Base-by-base conservation (phyloP, 2,329 filamentous ascomycete genomes). In the Ceratocystis diversiconidia region DNA sequence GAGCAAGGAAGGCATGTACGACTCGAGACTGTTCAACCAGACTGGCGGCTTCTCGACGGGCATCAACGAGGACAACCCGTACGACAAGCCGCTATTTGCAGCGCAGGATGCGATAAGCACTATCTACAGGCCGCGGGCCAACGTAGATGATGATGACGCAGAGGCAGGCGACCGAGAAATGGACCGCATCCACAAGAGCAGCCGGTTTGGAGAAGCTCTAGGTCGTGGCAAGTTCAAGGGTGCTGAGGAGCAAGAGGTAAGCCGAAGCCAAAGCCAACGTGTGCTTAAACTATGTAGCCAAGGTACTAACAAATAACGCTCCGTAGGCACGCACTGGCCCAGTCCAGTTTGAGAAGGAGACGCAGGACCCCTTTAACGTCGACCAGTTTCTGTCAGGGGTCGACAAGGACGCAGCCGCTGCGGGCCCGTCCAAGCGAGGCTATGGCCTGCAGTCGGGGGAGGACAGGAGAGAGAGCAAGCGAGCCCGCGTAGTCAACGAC, bases 31-130 rank as follows among this genome's bases (percentile, higher is more conserved):
- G 36, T 99, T 99, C 77, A 96, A 97, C 76, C 90, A 95, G 76
- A 88, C 86, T 5, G 92, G 88, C 71, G 94, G 94, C 0, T 95
- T 99, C 73, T 87, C 91, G 70, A 83, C 86, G 63, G 94, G 92
- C 0, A 91, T 96, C 81, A 99, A 99, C 75, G 94, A 99, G 75
- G 94, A 99, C 74, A 94, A 99, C 73, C 85, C 87, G 0, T 99
- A 97, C 77, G 94, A 97, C 75, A 97, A 97, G 76, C 94, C 94
- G 22, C 79, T 99, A 6, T 99, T 99, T 74, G 92, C 92, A 0
- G 92, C 94, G 15, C 91, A 96, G 73, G 92, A 97, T 73, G 92
- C 90, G 7, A 90, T 96, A 71, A 94, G 85, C 77, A 92, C 87
- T 74, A 97, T 99, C 70, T 99, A 99, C 76, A 83, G 91, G 43